phyloP scores from a whole-genome alignment of 2,329 filamentous ascomycete genomes.

The Pseudogymnoascus sp. region DNA sequence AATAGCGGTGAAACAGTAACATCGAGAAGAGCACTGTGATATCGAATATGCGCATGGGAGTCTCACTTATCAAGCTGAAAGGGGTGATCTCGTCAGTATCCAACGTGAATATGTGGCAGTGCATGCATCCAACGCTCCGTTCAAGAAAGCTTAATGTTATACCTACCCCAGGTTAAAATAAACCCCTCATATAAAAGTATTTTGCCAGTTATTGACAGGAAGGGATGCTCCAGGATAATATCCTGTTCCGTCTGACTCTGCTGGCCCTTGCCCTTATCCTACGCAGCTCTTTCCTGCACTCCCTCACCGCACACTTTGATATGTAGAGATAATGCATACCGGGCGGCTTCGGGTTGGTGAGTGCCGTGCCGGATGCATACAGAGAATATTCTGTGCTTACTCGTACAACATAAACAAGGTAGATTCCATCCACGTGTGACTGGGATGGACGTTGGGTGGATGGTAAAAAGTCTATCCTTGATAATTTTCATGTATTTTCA shows the following conservation, averaged over 20 bases:
- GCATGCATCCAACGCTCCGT: background rate
- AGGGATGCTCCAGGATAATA: background rate
- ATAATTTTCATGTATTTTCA: background rate
- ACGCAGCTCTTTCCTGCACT: background rate
- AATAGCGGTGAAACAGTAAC: background rate
- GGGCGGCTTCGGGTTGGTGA: background rate
- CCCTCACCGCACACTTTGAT: background rate
- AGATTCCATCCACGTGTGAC: slow-evolving; percentile 3
- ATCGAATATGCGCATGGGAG: background rate
- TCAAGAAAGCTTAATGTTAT: background rate
- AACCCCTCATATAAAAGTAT: background rate
- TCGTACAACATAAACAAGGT: background rate
- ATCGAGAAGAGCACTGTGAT: background rate
- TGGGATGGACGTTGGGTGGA: background rate
- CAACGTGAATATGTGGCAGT: slow-evolving; percentile 5
- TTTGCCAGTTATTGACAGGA: background rate
- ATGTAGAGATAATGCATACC: background rate
- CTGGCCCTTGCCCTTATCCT: background rate
- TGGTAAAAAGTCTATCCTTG: slow-evolving; percentile 3
- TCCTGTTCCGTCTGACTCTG: background rate
- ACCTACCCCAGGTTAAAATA: background rate
- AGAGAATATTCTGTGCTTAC: background rate
- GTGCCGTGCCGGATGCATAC: background rate
- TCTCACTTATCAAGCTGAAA: background rate
- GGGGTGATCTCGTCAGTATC: background rate